phyloP scores from a whole-genome alignment of 441 rosid species.

The Lagerstroemia fauriei region DNA sequence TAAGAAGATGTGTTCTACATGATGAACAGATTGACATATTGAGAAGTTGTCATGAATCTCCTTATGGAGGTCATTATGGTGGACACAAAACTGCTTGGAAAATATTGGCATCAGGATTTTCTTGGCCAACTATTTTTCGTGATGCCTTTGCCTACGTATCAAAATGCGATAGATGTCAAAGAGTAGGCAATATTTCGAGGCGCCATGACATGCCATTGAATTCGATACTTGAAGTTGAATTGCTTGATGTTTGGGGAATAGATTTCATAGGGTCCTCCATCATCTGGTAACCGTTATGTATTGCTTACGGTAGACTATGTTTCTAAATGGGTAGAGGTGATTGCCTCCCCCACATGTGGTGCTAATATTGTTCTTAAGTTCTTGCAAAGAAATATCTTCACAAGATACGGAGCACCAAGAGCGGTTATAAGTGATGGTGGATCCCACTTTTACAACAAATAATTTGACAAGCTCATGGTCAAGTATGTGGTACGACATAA shows the following conservation, averaged over 20 bases:
- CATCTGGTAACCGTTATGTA: neutral
- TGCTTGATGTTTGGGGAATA: neutral
- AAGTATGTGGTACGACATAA: neutral
- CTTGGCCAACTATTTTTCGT: neutral
- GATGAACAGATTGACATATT: neutral
- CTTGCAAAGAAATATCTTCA: neutral
- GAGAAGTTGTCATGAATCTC: neutral
- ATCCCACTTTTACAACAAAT: neutral
- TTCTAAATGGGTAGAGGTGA: neutral
- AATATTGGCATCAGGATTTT: neutral
- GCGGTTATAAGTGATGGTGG: neutral
- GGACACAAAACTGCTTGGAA: neutral
- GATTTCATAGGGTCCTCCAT: neutral
- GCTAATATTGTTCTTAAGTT: neutral
- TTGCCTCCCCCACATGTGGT: neutral
- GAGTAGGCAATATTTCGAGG: neutral
- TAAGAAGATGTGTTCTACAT: neutral
- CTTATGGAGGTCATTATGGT: neutral
- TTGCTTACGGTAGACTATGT: neutral
- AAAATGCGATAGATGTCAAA: neutral
- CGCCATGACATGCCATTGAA: neutral
- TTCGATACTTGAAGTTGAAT: neutral
- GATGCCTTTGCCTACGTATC: neutral
- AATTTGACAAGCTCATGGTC: neutral
- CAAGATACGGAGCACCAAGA: neutral